These are phyloP conservation scores for Suillus subaureus DNA, from an alignment of 768 basidiomycete species.

Conservation along the genomic window DNA sequence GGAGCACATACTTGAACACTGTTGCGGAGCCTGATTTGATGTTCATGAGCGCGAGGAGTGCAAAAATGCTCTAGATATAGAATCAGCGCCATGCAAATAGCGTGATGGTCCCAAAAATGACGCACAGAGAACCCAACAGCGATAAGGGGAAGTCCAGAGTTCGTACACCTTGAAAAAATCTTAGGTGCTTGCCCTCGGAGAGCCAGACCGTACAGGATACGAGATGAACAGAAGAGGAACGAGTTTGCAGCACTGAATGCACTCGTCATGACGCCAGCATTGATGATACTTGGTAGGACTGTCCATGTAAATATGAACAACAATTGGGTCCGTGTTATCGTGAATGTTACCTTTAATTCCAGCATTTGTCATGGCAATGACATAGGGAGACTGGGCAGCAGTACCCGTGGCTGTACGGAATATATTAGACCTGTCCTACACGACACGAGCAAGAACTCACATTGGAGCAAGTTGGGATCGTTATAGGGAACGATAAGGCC, in stretches of 20 bases:
- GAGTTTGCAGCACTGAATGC: conserved; percentile 75
- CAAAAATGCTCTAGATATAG: conserved; percentile 39
- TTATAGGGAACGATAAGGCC: conserved; percentile 78
- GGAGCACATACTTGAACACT: conserved; percentile 24
- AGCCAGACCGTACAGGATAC: conserved; percentile 46
- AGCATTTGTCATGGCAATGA: conserved; percentile 72
- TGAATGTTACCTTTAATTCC: conserved; percentile 56
- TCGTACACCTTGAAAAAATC: conserved; percentile 51
- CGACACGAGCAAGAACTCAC: conserved; percentile 23
- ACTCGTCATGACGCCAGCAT: conserved; percentile 69
- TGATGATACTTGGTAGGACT: conserved; percentile 68
- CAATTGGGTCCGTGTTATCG: not conserved
- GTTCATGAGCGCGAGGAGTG: conserved; percentile 64
- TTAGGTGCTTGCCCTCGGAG: conserved; percentile 52
- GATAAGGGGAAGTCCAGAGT: conserved; percentile 51
- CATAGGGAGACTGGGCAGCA: conserved; percentile 78
- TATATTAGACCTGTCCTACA: conserved; percentile 18
- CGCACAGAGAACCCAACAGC: conserved; percentile 33
- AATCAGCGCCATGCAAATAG: conserved; percentile 8
- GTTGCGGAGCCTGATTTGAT: conserved; percentile 55
- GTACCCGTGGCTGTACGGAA: conserved; percentile 52
- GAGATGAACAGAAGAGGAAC: conserved; percentile 54
- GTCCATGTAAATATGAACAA: conserved; percentile 9
- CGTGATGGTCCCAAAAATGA: conserved; percentile 9
- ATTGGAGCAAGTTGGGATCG: conserved; percentile 50